A percentile compares a stretch with the other conserved stretches of the same genome.
Evolutionary conservation across 148 eudicot species (phyloP).

Genomic region (Rhododendron vialii): DNA sequence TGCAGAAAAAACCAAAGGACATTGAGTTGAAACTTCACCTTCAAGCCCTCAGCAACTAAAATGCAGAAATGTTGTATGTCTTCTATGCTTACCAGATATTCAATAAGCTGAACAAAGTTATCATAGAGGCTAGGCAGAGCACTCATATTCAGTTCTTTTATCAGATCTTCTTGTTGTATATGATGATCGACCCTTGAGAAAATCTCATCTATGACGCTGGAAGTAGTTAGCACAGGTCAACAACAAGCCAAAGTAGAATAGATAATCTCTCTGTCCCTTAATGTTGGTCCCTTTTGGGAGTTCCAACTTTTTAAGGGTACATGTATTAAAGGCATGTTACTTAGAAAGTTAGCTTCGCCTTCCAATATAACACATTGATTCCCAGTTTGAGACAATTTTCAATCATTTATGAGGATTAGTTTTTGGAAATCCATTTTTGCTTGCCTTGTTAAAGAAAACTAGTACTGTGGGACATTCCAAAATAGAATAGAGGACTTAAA

Average conservation of each 20-base stretch:
- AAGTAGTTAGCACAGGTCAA: conserved; percentile 11
- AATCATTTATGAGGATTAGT: background rate
- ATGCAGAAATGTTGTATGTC: background rate
- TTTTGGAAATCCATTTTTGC: background rate
- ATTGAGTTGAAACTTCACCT: background rate
- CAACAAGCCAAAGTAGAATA: background rate
- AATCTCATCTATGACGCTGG: conserved; percentile 52
- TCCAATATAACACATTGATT: background rate
- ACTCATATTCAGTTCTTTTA: conserved; percentile 44
- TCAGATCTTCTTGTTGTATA: conserved; percentile 37
- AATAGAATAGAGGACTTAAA: background rate
- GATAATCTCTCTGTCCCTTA: background rate
- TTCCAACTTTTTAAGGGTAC: background rate
- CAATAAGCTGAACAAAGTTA: conserved; percentile 54
- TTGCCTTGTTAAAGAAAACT: background rate
- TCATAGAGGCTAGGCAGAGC: conserved; percentile 51
- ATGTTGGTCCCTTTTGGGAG: background rate
- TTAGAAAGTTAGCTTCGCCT: background rate
- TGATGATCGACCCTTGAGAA: conserved; percentile 49
- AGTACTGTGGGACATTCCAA: background rate
- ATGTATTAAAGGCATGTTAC: background rate
- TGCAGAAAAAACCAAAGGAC: conserved; percentile 15
- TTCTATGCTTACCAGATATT: conserved; percentile 40
- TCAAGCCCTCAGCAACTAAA: background rate
- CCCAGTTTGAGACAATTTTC: background rate